A percentile compares a stretch with the other conserved stretches of the same genome.
These are phyloP conservation scores for Turritis glabra DNA, from an alignment of 345 rosid species.

Conservation along the genomic window DNA sequence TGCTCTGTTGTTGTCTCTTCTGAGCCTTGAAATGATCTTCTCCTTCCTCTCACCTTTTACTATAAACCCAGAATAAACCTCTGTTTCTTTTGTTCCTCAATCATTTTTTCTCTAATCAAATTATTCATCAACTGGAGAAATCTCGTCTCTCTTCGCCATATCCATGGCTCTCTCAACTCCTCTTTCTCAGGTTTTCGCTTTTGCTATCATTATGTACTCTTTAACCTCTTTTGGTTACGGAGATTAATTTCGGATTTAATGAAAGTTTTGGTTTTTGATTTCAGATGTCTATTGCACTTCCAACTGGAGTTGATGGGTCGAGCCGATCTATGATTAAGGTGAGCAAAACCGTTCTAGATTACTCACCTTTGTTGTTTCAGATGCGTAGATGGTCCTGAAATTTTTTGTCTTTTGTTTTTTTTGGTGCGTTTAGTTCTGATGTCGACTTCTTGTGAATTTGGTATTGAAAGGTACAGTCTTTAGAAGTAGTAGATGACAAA, in stretches of 20 bases:
- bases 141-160: conserved; percentile 5
- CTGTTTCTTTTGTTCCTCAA: background rate
- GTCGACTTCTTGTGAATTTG: conserved; percentile 14
- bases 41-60: background rate
- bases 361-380: conserved; percentile 21
- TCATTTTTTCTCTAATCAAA: background rate
- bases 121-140: background rate
- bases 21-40: conserved; percentile 35
- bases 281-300: conserved; percentile 32
- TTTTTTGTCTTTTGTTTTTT: background rate
- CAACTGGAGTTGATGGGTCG: conserved; percentile 35
- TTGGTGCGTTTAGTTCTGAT: conserved; percentile 9
- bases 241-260: background rate
- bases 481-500: conserved; percentile 10
- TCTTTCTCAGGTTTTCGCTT: conserved; percentile 31
- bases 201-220: background rate
- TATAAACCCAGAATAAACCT: conserved; percentile 29
- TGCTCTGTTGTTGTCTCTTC: conserved; percentile 27
- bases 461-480: conserved; percentile 25
- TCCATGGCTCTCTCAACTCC: conserved; percentile 37
- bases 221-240: background rate
- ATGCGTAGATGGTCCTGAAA: conserved; percentile 36
- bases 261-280: conserved; percentile 23
- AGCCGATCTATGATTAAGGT: conserved; percentile 37
- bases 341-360: background rate